Base-by-base conservation (phyloP, 306 rosid genomes). In the Sindora glabra region DNA sequence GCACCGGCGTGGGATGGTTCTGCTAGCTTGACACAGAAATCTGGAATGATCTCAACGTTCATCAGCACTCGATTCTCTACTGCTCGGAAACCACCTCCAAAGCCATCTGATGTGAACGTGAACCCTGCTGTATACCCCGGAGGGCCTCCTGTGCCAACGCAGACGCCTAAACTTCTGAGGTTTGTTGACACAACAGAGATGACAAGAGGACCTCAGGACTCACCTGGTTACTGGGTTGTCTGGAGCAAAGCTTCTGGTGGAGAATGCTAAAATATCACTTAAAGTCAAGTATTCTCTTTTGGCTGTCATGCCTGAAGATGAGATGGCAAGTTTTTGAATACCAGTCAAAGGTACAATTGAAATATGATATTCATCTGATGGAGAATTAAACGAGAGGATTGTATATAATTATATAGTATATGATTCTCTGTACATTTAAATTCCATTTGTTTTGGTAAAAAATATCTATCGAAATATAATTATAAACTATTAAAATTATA, bases 221-320 rank as follows among this genome's bases (percentile, higher is more conserved):
- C 67, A 9, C 97, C 97, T 32, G 97, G 97, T 33, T 89, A 86
- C 52, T 89, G 97, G 97, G 82, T 82, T 66, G 97, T 89, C 97
- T 0, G 97, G 97, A 1, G 97, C 91, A 69, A 75, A 83, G 74
- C 92, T 89, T 24, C 14, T 26, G 1, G 87, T 86, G 53, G 97
- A 86, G 47, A 79, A 74, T 70, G 95, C 87, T 42, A 89, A 86
- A 69, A 89, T 89, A 64, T 89, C 89, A 58, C 78, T 89, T 4
- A 75, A 72, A 72, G 97, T 89, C 39, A 89, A 77, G 79, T 89
- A 79, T 64, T 83, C 75, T 51, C 77, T 78, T 42, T 52, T 78
- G 44, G 65, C 80, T 4, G 61, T 56, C 26, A 55, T 52, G n/a
- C 74, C 80, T 1, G 83, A 78, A 52, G 83, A 78, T 21, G 75